Evolutionary conservation across 345 rosid genomes (phyloP).

Genomic region (Tarenaya hassleriana): DNA sequence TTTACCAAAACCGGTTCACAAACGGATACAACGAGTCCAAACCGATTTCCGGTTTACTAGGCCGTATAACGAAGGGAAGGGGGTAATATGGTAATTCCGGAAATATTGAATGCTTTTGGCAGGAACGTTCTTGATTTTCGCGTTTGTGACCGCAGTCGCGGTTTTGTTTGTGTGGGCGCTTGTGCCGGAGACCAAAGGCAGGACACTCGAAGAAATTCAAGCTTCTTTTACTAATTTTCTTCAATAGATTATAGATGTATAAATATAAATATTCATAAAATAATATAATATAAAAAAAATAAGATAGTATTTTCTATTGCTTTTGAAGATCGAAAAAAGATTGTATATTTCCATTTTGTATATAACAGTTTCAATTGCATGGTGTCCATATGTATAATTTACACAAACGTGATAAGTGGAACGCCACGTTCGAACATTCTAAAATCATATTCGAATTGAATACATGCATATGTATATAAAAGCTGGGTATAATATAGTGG

Average conservation of each 20-base stretch:
- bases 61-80: too few relatives aligned
- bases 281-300: too few relatives aligned
- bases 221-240: constrained; percentile 24
- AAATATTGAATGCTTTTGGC: constrained; percentile 1
- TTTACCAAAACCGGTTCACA: not conserved
- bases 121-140: constrained; percentile 55
- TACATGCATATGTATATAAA: too few relatives aligned
- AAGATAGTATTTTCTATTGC: too few relatives aligned
- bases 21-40: too few relatives aligned
- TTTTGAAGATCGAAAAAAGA: too few relatives aligned
- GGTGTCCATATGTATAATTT: too few relatives aligned
- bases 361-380: too few relatives aligned
- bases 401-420: too few relatives aligned
- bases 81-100: not conserved
- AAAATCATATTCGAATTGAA: constrained; percentile 1
- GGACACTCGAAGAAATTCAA: constrained; percentile 61
- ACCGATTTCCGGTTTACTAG: too few relatives aligned
- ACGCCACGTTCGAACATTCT: constrained; percentile 8
- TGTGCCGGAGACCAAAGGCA: constrained; percentile 62
- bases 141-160: constrained; percentile 38
- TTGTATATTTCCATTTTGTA: too few relatives aligned
- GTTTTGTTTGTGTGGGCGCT: constrained; percentile 49
- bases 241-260: not conserved
- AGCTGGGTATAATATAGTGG: too few relatives aligned
- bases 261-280: not conserved